Base-by-base conservation (phyloP, 352 stramenopile genomes). In the Pythium plurisporium region DNA sequence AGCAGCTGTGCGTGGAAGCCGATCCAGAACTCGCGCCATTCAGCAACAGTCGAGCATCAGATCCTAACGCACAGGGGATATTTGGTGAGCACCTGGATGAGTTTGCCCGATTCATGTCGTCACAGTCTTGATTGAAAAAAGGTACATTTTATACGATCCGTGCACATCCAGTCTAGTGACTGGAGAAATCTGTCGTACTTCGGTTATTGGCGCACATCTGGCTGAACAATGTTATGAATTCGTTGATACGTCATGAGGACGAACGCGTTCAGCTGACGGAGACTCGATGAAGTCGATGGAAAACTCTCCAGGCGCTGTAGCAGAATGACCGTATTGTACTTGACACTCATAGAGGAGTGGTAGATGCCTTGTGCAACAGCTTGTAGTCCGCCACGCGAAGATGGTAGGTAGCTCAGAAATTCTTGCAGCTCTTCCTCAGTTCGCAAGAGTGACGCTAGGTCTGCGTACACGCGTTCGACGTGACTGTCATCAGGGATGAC, bases 321-420 rank as follows among this genome's bases (percentile, higher is more conserved):
- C 34, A 95, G 63, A 29, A 92, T 65, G 36, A 95, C 83, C 0
- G 86, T 94, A 62, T 95, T 95, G 72, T 94, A 80, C 65, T 95
- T 94, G 64, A 95, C 82, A 33, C 83, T 86, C 55, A 94, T 94
- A 2, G 79, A 92, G 23, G 82, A 57, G 59, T 95, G 86, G 46
- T 93, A 95, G 20, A 95, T 89, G 14, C 86, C 86, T 50, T 94
- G 83, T 7, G 86, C 86, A 49, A 95, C 78, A 2, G 80, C 82
- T 54, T 92, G 82, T 22, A 95, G 74, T 0, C 86, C 86, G 10
- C 83, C 86, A 17, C 82, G 76, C 8, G 87, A 73, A n/a, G 83
- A 65, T 11, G 86, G 86, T 38, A 95, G 61, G 48, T 86, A 88
- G 46, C 86, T 94, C 20, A 95, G 50, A 37, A 95, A 91, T 51